Conservation (phyloP, 2,329 filamentous ascomycete species). For the Ophiostoma pallidulum region DNA sequence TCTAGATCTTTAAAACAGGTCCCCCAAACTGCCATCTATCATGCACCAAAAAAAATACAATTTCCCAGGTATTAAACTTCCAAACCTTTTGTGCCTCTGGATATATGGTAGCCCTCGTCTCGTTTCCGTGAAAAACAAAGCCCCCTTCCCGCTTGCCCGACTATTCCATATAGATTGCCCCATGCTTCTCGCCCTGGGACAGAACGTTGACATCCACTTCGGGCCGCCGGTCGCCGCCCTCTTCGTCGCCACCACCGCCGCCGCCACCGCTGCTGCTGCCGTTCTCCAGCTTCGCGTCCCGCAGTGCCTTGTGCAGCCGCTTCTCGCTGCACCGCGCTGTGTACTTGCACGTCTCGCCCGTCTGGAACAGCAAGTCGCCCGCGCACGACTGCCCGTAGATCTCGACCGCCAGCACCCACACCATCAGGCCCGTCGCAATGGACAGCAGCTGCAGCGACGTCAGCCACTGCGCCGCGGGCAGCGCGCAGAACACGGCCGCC, state of each 20-base stretch:
- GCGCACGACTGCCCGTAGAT: slow-evolving; percentile 39
- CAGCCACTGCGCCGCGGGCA: slow-evolving; percentile 40
- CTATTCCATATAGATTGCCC: slow-evolving; percentile 19
- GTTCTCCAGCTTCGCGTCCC: slow-evolving; percentile 14
- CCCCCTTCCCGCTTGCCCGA: background rate
- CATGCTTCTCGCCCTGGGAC: slow-evolving; percentile 21
- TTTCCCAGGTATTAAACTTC: too few relatives aligned
- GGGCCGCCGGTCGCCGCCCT: slow-evolving; percentile 1
- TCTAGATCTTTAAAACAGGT: too few relatives aligned
- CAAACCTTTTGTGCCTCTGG: too few relatives aligned
- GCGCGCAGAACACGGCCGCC: slow-evolving; percentile 42
- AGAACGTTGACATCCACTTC: slow-evolving; percentile 22
- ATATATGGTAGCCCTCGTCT: too few relatives aligned
- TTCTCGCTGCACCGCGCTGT: slow-evolving; percentile 32
- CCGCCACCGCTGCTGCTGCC: background rate
- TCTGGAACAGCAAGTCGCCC: slow-evolving; percentile 34
- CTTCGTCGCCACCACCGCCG: background rate
- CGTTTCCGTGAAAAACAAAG: too few relatives aligned
- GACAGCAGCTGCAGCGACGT: slow-evolving; percentile 37
- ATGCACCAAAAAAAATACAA: too few relatives aligned
- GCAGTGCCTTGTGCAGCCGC: slow-evolving; percentile 25
- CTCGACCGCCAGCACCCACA: slow-evolving; percentile 39
- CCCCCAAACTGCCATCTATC: too few relatives aligned
- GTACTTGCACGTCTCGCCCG: slow-evolving; percentile 30
- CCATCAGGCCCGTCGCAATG: slow-evolving; percentile 33